phyloP scores from a whole-genome alignment of 305 asterid genomes.

The Fraxinus latifolia region DNA sequence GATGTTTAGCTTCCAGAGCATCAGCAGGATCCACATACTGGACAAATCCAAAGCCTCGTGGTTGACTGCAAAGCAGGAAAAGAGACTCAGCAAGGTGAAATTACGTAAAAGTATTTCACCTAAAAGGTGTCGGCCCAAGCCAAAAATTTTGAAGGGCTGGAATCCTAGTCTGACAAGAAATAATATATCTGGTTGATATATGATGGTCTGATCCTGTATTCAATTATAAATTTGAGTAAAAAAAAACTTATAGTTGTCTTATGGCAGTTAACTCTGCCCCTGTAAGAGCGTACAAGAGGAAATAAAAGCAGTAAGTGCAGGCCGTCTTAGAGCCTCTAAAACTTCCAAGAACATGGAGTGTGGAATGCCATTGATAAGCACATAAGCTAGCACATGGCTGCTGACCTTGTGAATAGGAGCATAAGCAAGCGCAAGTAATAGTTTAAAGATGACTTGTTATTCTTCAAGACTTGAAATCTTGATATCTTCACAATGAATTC shows the following conservation, averaged over 20 bases:
- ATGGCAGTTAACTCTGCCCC: background rate
- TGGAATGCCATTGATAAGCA: slow-evolving; percentile 42
- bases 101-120: background rate
- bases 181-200: background rate
- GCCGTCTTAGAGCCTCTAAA: background rate
- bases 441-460: slow-evolving; percentile 70
- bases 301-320: background rate
- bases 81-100: background rate
- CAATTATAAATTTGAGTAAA: background rate
- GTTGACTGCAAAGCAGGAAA: slow-evolving; percentile 48
- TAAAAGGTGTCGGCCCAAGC: background rate
- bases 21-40: slow-evolving; percentile 90
- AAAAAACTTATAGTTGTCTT: background rate
- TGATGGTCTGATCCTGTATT: background rate
- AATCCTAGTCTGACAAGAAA: background rate
- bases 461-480: slow-evolving; percentile 94
- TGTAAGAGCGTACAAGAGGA: background rate
- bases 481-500: slow-evolving; percentile 79
- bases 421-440: slow-evolving; percentile 26
- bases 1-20: slow-evolving; percentile 91
- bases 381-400: slow-evolving; percentile 82
- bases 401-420: slow-evolving; percentile 63
- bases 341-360: background rate
- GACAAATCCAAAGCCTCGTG: slow-evolving; percentile 94
- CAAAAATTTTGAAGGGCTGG: background rate